Conservation (phyloP, 805 yeast genomes). For the Starmerella vaccinii region DNA sequence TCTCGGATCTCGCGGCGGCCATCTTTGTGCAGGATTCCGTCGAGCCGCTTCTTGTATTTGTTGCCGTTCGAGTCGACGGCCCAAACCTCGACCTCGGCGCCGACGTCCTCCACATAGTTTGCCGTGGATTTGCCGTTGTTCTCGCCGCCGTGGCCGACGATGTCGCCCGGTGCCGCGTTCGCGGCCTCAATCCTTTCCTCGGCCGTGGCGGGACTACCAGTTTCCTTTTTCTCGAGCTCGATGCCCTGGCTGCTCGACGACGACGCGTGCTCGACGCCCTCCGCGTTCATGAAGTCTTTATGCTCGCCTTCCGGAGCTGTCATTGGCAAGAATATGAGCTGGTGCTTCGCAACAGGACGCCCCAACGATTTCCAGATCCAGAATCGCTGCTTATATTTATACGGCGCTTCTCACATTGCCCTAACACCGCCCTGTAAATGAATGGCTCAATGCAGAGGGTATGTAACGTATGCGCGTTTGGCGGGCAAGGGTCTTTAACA, state of each 20-base stretch:
- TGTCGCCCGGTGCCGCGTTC: background rate
- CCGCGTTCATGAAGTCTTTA: background rate
- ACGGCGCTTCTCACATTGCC: background rate
- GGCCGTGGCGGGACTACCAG: background rate
- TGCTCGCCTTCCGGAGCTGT: background rate
- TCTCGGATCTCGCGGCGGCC: conserved; percentile 26
- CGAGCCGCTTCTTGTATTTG: conserved; percentile 9
- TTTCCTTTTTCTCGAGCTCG: background rate
- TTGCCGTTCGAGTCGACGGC: conserved; percentile 11
- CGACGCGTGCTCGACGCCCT: background rate
- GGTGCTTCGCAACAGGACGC: no score
- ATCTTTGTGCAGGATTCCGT: conserved; percentile 19
- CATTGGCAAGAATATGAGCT: background rate
- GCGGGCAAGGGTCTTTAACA: no score
- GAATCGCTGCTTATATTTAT: background rate
- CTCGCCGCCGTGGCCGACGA: background rate
- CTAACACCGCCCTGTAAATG: background rate
- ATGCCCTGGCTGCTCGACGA: background rate
- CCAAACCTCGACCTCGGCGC: conserved; percentile 17
- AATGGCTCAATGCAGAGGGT: no score
- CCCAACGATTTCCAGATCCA: no score
- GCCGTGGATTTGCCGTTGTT: conserved; percentile 17
- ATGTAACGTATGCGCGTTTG: no score
- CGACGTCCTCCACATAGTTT: conserved; percentile 13
- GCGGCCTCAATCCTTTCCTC: background rate